These are phyloP conservation scores for Suhomyces panamericanus DNA, from an alignment of 1,139 yeast species.

Conservation along the genomic window DNA sequence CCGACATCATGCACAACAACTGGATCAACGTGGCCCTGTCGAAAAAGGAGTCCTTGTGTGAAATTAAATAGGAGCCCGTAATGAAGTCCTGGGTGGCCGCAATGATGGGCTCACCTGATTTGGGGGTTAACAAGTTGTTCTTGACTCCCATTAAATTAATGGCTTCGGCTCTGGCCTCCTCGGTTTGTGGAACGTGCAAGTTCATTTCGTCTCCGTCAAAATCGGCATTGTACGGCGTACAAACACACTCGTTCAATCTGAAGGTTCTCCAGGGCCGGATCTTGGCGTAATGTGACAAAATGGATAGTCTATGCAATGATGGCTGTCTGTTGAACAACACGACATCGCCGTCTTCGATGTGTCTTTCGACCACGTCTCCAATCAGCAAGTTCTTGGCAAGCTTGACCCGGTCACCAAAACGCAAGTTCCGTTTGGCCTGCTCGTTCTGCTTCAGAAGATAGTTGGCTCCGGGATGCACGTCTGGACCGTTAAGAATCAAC, in stretches of 20 bases:
- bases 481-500: constrained; percentile 82
- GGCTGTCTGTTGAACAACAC: constrained; percentile 98
- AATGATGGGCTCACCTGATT: constrained; percentile 97
- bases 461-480: constrained; percentile 94
- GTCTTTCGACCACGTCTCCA: constrained; percentile 98
- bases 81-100: constrained; percentile 99
- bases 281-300: constrained; percentile 92
- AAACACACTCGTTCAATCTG: constrained; percentile 96
- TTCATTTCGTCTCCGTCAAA: constrained; percentile 99
- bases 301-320: constrained; percentile 90
- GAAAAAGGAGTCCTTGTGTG: constrained; percentile 90
- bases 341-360: constrained; percentile 94
- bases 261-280: constrained; percentile 98
- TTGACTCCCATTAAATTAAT: constrained; percentile 98
- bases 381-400: constrained; percentile 73
- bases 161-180: constrained; percentile 98
- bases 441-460: constrained; percentile 82
- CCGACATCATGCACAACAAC: constrained; percentile 92
- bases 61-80: constrained; percentile 89
- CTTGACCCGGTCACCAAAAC: constrained; percentile 82
- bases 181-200: constrained; percentile 97
- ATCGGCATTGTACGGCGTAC: constrained; percentile 99
- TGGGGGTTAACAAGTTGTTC: constrained; percentile 89
- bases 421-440: constrained; percentile 79
- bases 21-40: constrained; percentile 85